phyloP scores from a whole-genome alignment of 73 alveolate species.

The Breviolum minutum region DNA sequence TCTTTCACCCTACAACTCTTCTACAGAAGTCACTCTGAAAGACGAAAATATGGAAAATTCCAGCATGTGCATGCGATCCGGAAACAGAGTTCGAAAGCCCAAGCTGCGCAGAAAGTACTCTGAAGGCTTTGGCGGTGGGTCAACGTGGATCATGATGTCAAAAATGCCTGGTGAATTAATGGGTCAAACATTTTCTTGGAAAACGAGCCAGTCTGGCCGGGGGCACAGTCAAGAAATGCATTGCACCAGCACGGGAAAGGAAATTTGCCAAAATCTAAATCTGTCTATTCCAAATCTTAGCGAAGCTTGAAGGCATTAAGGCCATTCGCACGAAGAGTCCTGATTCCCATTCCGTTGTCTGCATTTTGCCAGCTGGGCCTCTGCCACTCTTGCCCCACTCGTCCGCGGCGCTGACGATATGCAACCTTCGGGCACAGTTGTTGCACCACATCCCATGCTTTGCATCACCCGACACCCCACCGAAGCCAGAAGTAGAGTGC shows the following conservation, averaged over 20 bases:
- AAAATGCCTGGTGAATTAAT: neutral
- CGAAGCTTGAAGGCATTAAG: neutral
- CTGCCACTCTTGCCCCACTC: neutral
- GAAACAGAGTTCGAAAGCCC: neutral
- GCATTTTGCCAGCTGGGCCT: neutral
- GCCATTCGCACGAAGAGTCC: neutral
- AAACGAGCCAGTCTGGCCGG: neutral
- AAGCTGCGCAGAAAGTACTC: neutral
- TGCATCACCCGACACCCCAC: no score
- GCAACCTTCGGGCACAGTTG: neutral
- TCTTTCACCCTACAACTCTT: no score
- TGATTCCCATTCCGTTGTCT: no score
- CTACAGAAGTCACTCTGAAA: no score
- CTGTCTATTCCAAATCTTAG: neutral
- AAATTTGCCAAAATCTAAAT: no score
- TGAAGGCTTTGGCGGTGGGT: slow-evolving; percentile 10
- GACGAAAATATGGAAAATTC: neutral
- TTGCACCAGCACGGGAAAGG: no score
- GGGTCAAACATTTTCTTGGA: neutral
- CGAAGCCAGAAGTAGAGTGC: neutral
- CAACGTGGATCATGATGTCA: slow-evolving; percentile 36
- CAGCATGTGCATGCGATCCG: neutral
- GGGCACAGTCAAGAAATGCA: no score
- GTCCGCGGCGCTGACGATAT: neutral
- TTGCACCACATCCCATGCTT: no score